Conservation (phyloP, 106 monocot genomes). For the Dioscorea alata region DNA sequence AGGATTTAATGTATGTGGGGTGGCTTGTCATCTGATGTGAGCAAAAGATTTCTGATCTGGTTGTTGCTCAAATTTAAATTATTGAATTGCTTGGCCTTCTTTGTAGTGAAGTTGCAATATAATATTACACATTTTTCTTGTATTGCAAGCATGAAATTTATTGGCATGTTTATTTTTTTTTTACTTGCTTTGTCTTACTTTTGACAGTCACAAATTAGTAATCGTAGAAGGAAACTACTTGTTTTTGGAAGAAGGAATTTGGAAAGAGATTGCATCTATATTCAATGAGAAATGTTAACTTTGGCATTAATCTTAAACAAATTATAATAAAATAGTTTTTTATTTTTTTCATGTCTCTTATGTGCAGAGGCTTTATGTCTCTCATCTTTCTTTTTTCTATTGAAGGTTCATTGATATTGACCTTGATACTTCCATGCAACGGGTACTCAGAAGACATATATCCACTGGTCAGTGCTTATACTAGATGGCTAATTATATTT, state of each 20-base stretch:
- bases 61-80: too few relatives aligned
- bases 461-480: constrained; percentile 56
- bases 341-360: too few relatives aligned
- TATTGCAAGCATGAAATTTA: too few relatives aligned
- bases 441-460: constrained; percentile 80
- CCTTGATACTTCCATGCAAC: constrained; percentile 64
- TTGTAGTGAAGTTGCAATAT: too few relatives aligned
- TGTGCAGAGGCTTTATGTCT: not conserved
- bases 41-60: too few relatives aligned
- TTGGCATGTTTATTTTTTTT: not conserved
- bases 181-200: not conserved
- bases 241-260: constrained; percentile 68
- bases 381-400: not conserved
- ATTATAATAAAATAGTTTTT: not conserved
- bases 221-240: constrained; percentile 96
- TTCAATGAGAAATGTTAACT: constrained; percentile 93
- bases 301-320: not conserved
- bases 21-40: too few relatives aligned
- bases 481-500: not conserved
- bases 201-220: constrained; percentile 72
- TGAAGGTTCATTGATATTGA: constrained; percentile 82
- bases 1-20: too few relatives aligned
- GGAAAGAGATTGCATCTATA: constrained; percentile 60
- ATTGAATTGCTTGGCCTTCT: too few relatives aligned
- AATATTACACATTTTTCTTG: too few relatives aligned